Evolutionary conservation across 352 stramenopile species (phyloP).

Genomic region (Phytophthora syringae): DNA sequence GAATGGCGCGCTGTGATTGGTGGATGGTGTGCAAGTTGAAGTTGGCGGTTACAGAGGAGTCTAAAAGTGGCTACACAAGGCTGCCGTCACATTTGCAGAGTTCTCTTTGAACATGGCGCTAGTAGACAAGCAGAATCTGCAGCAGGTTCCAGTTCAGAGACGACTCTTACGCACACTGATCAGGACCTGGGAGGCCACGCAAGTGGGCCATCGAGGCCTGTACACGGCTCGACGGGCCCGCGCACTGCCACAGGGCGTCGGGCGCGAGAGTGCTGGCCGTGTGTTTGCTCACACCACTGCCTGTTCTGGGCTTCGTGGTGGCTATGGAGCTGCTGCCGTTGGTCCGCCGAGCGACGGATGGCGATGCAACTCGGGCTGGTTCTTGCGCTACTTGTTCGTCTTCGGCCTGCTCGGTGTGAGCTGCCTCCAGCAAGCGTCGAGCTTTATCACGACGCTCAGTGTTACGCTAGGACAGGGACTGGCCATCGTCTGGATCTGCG

Average conservation of each 20-base stretch:
- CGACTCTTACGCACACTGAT: neutral
- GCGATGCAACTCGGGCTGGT: constrained; percentile 18
- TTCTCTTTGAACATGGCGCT: too few relatives aligned
- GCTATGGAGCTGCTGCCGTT: constrained; percentile 20
- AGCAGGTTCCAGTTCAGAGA: neutral
- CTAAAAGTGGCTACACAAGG: too few relatives aligned
- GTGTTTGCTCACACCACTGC: constrained; percentile 19
- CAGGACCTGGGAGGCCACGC: constrained; percentile 9
- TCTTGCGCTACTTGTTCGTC: constrained; percentile 19
- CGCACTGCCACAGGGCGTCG: constrained; percentile 17
- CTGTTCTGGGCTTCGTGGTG: constrained; percentile 13
- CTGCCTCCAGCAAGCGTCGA: constrained; percentile 18
- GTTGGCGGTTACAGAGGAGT: too few relatives aligned
- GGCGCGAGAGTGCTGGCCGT: constrained; percentile 13
- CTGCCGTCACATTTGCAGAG: too few relatives aligned
- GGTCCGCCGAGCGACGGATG: constrained; percentile 14
- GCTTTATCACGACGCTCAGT: constrained; percentile 13
- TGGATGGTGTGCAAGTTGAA: constrained; percentile 8
- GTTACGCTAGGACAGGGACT: constrained; percentile 22
- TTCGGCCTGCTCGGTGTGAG: constrained; percentile 19
- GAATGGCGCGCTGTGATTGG: neutral
- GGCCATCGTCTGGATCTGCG: constrained; percentile 18
- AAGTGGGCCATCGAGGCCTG: constrained; percentile 11
- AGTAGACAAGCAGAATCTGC: neutral
- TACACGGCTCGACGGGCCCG: constrained; percentile 13